Conservation (phyloP, 169 alveolate genomes). For the Plasmodium cynomolgi region DNA sequence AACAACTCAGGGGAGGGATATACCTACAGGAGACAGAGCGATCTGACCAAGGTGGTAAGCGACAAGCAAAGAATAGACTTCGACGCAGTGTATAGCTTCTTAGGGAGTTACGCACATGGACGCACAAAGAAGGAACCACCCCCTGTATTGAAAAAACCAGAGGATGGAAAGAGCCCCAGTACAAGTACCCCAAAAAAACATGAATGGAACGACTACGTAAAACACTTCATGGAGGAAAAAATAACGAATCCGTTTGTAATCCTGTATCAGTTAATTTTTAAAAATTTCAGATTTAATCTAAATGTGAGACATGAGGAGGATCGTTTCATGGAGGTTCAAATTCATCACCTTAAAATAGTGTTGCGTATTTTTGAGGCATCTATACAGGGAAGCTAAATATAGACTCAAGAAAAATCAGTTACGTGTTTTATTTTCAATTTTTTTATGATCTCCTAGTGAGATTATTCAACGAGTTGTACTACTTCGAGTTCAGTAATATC, state of each 20-base stretch:
- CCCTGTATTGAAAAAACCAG: not conserved
- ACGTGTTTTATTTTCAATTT: slow-evolving; percentile 36
- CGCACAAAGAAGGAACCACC: not conserved
- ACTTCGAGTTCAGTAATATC: slow-evolving; percentile 49
- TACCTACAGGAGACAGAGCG: not conserved
- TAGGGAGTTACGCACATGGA: not conserved
- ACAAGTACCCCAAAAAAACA: not conserved
- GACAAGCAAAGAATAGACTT: not conserved
- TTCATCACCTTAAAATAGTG: slow-evolving; percentile 31
- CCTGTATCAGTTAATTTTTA: slow-evolving; percentile 47
- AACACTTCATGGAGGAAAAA: slow-evolving; percentile 3
- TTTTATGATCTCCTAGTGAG: slow-evolving; percentile 54
- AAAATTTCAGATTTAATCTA: slow-evolving; percentile 29
- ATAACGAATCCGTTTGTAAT: slow-evolving; percentile 35
- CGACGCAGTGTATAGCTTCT: not conserved
- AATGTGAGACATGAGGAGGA: slow-evolving; percentile 1
- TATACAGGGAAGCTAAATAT: slow-evolving; percentile 4
- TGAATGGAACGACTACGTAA: slow-evolving; percentile 48
- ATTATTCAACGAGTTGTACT: slow-evolving; percentile 50
- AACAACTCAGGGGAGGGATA: not conserved
- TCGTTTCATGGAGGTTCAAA: slow-evolving; percentile 38
- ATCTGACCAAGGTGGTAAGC: not conserved
- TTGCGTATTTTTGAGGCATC: slow-evolving; percentile 1
- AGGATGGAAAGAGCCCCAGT: not conserved
- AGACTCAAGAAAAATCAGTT: slow-evolving; percentile 18